Evolutionary conservation across 768 basidiomycete genomes (phyloP).

Genomic region (Pisolithus microcarpus): DNA sequence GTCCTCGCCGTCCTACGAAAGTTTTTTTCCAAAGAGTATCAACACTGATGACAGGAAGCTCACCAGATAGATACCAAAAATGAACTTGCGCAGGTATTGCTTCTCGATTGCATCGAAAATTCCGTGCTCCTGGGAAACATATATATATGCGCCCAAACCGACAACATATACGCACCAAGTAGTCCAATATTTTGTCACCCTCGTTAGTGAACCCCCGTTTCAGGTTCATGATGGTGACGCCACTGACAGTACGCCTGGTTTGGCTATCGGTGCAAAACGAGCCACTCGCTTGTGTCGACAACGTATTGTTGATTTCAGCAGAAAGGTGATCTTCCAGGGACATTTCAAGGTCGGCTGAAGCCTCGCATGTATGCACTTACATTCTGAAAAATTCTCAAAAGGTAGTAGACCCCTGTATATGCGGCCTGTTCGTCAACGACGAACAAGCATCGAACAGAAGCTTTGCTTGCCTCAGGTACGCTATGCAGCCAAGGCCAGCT

Average conservation of each 20-base stretch:
- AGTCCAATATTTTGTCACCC: constrained; percentile 76
- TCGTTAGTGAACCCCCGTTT: constrained; percentile 75
- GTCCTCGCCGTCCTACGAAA: constrained; percentile 68
- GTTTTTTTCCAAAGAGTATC: neutral
- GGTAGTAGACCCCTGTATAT: constrained; percentile 60
- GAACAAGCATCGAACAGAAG: neutral
- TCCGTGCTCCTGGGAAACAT: constrained; percentile 58
- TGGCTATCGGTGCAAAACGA: constrained; percentile 34
- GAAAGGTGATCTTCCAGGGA: constrained; percentile 20
- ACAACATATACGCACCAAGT: constrained; percentile 48
- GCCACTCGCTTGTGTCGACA: constrained; percentile 25
- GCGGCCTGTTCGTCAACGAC: constrained; percentile 4
- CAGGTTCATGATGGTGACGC: constrained; percentile 68
- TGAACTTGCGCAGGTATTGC: constrained; percentile 77
- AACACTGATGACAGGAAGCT: constrained; percentile 14
- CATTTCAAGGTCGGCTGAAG: neutral
- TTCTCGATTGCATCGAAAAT: constrained; percentile 84
- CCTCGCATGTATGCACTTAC: constrained; percentile 27
- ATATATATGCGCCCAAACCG: constrained; percentile 6
- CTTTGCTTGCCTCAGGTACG: constrained; percentile 55
- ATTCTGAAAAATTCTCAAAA: constrained; percentile 69
- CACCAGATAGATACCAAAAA: constrained; percentile 81
- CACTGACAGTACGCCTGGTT: constrained; percentile 41
- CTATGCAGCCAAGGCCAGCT: constrained; percentile 70
- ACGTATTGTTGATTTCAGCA: constrained; percentile 21